Percentiles rank a stretch among this genome's conserved stretches.
Evolutionary conservation across 495 filamentous ascomycete species (phyloP).

Genomic region (Endocarpon pusillum): DNA sequence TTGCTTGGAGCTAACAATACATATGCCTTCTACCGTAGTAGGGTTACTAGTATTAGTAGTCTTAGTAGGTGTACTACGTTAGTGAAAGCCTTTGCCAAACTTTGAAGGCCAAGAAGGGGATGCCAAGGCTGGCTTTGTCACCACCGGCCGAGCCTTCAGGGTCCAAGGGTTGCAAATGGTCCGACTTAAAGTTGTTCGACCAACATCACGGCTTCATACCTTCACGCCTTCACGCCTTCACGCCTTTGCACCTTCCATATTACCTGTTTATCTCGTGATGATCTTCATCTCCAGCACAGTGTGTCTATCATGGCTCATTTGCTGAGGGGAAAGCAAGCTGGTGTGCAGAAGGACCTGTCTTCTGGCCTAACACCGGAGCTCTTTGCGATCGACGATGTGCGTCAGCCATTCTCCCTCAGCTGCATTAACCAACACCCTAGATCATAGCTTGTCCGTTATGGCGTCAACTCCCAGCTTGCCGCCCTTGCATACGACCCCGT

Average conservation of each 20-base stretch:
- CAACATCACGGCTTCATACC: conserved; percentile 6
- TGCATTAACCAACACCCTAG: conserved; percentile 4
- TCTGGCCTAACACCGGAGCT: conserved; percentile 53
- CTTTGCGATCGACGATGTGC: conserved; percentile 69
- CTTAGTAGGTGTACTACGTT: too few species aligned
- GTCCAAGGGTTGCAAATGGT: too few species aligned
- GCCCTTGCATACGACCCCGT: conserved; percentile 78
- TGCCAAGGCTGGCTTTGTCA: too few species aligned
- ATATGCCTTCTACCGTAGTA: too few species aligned
- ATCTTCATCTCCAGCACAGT: too few species aligned
- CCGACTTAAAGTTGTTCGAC: not conserved
- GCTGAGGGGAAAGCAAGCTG: conserved; percentile 79
- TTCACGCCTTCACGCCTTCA: conserved; percentile 10
- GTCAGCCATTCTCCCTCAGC: conserved; percentile 8
- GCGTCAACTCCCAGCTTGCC: conserved; percentile 74
- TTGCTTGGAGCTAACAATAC: too few species aligned
- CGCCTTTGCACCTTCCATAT: conserved; percentile 8
- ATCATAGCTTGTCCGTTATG: conserved; percentile 54
- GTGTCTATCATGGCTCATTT: conserved; percentile 54
- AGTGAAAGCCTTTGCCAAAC: too few species aligned
- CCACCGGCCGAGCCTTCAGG: too few species aligned
- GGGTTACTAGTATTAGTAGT: too few species aligned
- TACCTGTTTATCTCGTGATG: conserved; percentile 4
- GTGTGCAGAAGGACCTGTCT: conserved; percentile 80
- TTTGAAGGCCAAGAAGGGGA: too few species aligned